Evolutionary conservation across 495 filamentous ascomycete genomes (phyloP).

Genomic region (Trichocladium uniseriatum): DNA sequence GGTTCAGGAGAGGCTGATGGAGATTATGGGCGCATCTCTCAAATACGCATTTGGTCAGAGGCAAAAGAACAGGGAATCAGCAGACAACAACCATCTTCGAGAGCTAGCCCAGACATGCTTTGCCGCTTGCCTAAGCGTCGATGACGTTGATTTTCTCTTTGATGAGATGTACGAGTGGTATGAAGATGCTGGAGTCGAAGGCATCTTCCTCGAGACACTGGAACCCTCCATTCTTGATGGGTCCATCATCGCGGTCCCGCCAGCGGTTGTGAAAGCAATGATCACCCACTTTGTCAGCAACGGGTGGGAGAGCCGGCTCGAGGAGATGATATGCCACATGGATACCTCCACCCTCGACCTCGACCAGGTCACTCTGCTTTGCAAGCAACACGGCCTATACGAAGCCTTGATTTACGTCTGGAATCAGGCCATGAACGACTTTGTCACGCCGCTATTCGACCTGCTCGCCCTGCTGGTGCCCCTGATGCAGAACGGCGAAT

Average conservation of each 20-base stretch:
- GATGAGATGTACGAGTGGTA: constrained; percentile 85
- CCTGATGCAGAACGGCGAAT: constrained; percentile 42
- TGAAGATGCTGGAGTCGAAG: constrained; percentile 62
- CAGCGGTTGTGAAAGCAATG: constrained; percentile 75
- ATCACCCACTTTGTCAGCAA: constrained; percentile 68
- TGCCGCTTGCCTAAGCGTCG: constrained; percentile 66
- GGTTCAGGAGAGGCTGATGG: constrained; percentile 79
- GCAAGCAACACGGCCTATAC: constrained; percentile 82
- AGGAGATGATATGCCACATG: constrained; percentile 90
- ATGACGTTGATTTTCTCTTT: constrained; percentile 73
- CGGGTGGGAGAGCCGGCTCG: constrained; percentile 64
- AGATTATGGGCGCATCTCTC: constrained; percentile 89
- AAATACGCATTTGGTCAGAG: constrained; percentile 73
- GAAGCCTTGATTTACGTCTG: constrained; percentile 96
- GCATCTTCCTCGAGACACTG: constrained; percentile 75
- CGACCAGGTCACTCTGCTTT: constrained; percentile 82
- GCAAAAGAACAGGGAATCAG: constrained; percentile 41
- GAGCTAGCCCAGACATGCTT: constrained; percentile 79
- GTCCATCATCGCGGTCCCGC: constrained; percentile 65
- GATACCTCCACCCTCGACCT: constrained; percentile 87
- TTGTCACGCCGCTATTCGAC: constrained; percentile 81
- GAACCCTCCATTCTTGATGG: constrained; percentile 78
- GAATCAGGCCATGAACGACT: constrained; percentile 83
- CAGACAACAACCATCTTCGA: constrained; percentile 53
- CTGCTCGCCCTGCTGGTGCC: constrained; percentile 64